Percentiles rank a stretch among this genome's conserved stretches.
Evolutionary conservation across 1,139 yeast species (phyloP).

Genomic region (Debaryomycetaceae sp.): DNA sequence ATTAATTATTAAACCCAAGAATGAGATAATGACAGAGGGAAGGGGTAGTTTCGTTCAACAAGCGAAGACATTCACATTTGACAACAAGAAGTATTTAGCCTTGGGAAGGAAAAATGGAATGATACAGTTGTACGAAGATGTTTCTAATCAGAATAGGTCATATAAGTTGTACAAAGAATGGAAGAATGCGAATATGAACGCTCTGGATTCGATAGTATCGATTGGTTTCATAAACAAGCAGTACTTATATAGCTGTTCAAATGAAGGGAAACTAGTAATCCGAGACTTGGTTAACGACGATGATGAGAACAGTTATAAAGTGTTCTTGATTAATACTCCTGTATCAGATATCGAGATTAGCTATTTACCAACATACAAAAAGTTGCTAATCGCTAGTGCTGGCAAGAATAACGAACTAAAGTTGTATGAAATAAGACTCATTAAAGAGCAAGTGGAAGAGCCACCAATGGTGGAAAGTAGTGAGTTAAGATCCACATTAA

Average conservation of each 20-base stretch:
- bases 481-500: not conserved
- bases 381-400: slow-evolving; percentile 31
- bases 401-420: slow-evolving; percentile 47
- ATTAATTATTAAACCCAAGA: slow-evolving; percentile 13
- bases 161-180: slow-evolving; percentile 34
- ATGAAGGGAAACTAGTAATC: slow-evolving; percentile 40
- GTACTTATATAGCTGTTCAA: slow-evolving; percentile 43
- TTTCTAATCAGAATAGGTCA: slow-evolving; percentile 8
- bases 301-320: slow-evolving; percentile 28
- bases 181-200: slow-evolving; percentile 27
- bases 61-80: slow-evolving; percentile 18
- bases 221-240: slow-evolving; percentile 27
- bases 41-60: slow-evolving; percentile 18
- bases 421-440: slow-evolving; percentile 18
- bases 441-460: not conserved
- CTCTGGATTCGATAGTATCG: slow-evolving; percentile 22
- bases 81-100: slow-evolving; percentile 20
- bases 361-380: slow-evolving; percentile 8
- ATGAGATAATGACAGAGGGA: slow-evolving; percentile 17
- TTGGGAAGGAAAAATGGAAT: slow-evolving; percentile 28
- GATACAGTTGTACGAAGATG: slow-evolving; percentile 28
- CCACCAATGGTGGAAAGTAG: not conserved
- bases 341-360: slow-evolving; percentile 32
- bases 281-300: slow-evolving; percentile 45
- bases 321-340: slow-evolving; percentile 31